Base-by-base conservation (phyloP, 2,329 filamentous ascomycete species). In the Fusarium zealandicum region DNA sequence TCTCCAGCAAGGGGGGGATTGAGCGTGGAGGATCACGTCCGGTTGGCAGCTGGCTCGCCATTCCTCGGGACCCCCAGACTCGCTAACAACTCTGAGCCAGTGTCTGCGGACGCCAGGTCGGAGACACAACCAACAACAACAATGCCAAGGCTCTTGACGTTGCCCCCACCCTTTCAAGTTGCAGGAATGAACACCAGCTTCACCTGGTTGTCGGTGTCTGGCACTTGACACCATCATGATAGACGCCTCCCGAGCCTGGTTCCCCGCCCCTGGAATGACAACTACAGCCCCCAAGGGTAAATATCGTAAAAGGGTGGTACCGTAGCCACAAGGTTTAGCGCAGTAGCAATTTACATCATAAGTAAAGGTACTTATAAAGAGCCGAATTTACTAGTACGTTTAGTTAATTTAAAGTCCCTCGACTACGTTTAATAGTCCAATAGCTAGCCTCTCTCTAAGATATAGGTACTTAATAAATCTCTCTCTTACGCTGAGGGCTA, bases 211-310 rank as follows among this genome's bases (percentile, higher is more conserved):
- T 16, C 25, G 16, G 43, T 48, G 45, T 59, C 44, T 62, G 50
- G 38, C 41, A 33, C 51, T 57, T 25, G 22, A 6, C 8, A 25
- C 22, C 22, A 25, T 25, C 5, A 43, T 43, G 56, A 50, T 36
- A 25, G 45, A n/a, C 47, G 50, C 52, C 51, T 45, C 36, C 62
- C 51, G 46, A 55, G 18, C 46, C 31, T 42, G n/a, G 33, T 55
- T 51, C 44, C 63, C 55, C 5, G 52, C 57, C 51, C 38, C 38
- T 51, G 48, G 51, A 64, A 59, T 67, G 63, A 55, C 46, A 56
- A 55, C 63, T 51, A 64, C 52, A 67, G 54, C n/a, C n/a, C n/a
- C n/a, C n/a, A n/a, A n/a, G n/a, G n/a, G n/a, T n/a, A n/a, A n/a
- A n/a, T n/a, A n/a, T n/a, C n/a, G n/a, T n/a, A n/a, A n/a, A n/a